These are phyloP conservation scores for Nicotiana undulata DNA, from an alignment of 257 asterid species.

Conservation along the genomic window DNA sequence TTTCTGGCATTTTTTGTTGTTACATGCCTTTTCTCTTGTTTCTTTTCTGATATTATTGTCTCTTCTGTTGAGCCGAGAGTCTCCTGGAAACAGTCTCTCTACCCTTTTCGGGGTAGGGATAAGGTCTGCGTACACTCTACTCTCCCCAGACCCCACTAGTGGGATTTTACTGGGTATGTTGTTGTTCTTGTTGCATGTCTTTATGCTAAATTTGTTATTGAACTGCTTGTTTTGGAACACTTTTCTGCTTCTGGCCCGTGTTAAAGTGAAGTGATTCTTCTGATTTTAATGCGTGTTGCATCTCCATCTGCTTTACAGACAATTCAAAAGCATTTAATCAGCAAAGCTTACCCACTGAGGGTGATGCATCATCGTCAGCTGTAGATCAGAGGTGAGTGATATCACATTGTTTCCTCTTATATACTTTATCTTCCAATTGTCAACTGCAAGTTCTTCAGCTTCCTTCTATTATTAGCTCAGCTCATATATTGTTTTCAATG, in stretches of 20 bases:
- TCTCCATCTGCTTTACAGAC: slow-evolving; percentile 39
- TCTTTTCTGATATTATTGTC: too few relatives aligned
- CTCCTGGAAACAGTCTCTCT: too few relatives aligned
- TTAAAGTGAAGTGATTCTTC: neutral
- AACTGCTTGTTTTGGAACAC: neutral
- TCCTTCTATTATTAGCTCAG: neutral
- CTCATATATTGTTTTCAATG: neutral
- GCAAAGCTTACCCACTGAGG: slow-evolving; percentile 42
- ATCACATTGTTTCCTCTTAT: neutral
- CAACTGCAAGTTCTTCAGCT: slow-evolving; percentile 7
- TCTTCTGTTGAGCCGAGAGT: too few relatives aligned
- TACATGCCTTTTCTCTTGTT: too few relatives aligned
- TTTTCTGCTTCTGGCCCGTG: neutral
- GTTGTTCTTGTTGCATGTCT: neutral
- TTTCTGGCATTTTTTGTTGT: too few relatives aligned
- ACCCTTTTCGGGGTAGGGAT: too few relatives aligned
- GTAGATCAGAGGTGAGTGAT: slow-evolving; percentile 52
- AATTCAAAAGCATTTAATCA: slow-evolving; percentile 50
- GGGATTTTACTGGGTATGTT: too few relatives aligned
- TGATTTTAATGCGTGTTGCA: slow-evolving; percentile 12
- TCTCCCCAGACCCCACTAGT: too few relatives aligned
- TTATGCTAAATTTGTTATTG: neutral
- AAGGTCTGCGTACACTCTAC: too few relatives aligned
- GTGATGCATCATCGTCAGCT: slow-evolving; percentile 37
- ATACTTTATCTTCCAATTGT: neutral